Evolutionary conservation across 2,329 filamentous ascomycete species (phyloP), one percentile per base, ranked within the genome.

Genomic region (Fusarium sp.): DNA sequence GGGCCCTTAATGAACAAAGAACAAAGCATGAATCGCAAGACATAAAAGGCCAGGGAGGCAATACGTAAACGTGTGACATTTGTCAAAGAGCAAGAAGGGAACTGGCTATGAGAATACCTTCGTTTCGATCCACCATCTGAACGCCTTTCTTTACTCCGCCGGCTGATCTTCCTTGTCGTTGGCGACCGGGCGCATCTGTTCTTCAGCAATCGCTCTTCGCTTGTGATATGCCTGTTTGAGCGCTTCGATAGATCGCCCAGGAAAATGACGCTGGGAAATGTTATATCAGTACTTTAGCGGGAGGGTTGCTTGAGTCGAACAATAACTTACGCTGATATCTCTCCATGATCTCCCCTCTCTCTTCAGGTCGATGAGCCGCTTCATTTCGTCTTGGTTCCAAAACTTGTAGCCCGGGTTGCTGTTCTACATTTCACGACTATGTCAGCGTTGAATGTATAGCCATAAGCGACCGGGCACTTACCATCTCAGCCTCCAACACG

Each of bases 151-250:
- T 30, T 9, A 30, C 28, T 17, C 20, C 17, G 7, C 5, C 15
- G 10, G 10, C 36, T 45, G 15, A 20, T 32, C 6, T 30, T 24
- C 22, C 15, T 24, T 10, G 8, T 20, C 14, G 3, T 32, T n/a
- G 12, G 6, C 17, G 28, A 30, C 38, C 18, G 26, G 13, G 9
- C 22, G 36, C 52, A 32, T 56, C 17, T 45, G 28, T 45, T 45
- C 26, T 24, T 45, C 52, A 4, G 13, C 22, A 56, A 17, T 20
- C 11, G 22, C 15, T 32, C 52, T 44, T n/a, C 52, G 38, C 28
- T 56, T 56, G 22, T 56, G 38, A 30, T 56, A 56, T 45, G 52
- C 20, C 28, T 56, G 52, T 18, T 42, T 56, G 26, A 56, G 39
- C 6, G 52, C 38, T 24, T 56, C 52, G 13, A 44, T 15, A 32